Percentiles rank a stretch among this genome's conserved stretches.
Evolutionary conservation across 345 rosid genomes (phyloP).

Genomic region (Firmiana major): DNA sequence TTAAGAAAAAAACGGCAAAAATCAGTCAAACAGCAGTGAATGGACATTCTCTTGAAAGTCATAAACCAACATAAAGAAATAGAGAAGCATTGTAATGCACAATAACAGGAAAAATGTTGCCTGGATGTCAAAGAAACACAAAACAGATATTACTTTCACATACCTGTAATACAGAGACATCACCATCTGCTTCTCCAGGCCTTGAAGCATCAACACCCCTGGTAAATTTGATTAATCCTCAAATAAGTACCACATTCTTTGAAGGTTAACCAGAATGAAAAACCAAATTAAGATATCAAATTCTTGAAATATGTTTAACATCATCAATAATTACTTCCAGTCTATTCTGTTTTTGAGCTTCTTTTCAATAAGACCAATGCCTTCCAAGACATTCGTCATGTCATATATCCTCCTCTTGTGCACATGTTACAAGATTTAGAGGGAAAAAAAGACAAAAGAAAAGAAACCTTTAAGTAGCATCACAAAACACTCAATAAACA

Average conservation of each 20-base stretch:
- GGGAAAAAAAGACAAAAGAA: background rate
- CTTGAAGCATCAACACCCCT: constrained; percentile 71
- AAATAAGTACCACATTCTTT: constrained; percentile 24
- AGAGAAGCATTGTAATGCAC: background rate
- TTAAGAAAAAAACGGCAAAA: background rate
- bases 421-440: constrained; percentile 35
- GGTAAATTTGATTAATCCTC: constrained; percentile 29
- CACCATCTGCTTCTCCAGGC: constrained; percentile 54
- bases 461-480: background rate
- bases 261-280: constrained; percentile 10
- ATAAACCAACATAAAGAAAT: constrained; percentile 5
- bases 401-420: constrained; percentile 35
- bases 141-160: constrained; percentile 7
- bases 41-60: background rate
- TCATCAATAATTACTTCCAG: constrained; percentile 65
- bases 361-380: constrained; percentile 94
- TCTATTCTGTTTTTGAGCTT: constrained; percentile 79
- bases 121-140: background rate
- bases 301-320: constrained; percentile 15
- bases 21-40: background rate
- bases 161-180: constrained; percentile 67
- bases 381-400: constrained; percentile 96
- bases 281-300: constrained; percentile 16
- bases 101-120: background rate
- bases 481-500: background rate